A percentile compares a stretch with the other conserved stretches of the same genome.
Conservation (phyloP, 306 rosid genomes). For the Erythrophleum fordii region DNA sequence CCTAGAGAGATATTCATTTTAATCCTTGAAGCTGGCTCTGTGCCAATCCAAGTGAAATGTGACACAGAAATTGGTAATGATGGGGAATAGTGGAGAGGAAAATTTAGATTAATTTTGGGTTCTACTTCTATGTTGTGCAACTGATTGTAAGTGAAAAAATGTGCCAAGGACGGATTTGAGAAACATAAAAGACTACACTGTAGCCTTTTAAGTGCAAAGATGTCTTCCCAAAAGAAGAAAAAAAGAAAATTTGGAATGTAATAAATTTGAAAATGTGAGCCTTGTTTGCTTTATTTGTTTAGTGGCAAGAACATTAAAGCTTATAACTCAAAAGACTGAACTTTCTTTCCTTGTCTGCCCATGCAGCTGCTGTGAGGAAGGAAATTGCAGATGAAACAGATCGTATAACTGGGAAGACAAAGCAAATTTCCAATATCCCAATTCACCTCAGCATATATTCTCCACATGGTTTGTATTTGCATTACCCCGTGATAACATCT, state of each 20-base stretch:
- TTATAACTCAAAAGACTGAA: background rate
- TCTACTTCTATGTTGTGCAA: background rate
- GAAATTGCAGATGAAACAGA: conserved; percentile 98
- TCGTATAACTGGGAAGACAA: conserved; percentile 92
- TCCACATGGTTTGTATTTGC: conserved; percentile 78
- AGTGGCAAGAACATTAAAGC: background rate
- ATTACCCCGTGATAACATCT: conserved; percentile 23
- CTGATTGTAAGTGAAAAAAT: background rate
- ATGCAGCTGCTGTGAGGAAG: conserved; percentile 87
- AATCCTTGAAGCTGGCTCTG: background rate
- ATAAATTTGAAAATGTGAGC: background rate
- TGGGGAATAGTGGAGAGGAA: background rate
- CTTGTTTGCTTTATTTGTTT: background rate
- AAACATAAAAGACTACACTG: background rate
- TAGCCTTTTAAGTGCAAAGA: background rate
- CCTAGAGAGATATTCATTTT: background rate
- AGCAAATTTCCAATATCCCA: conserved; percentile 89
- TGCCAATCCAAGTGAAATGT: background rate
- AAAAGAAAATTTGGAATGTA: background rate
- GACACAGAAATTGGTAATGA: background rate
- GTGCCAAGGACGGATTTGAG: background rate
- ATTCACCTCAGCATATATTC: conserved; percentile 99
- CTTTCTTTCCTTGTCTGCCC: conserved; percentile 23
- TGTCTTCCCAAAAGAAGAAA: background rate
- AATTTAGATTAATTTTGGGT: background rate